Base-by-base conservation (phyloP, 208 protist species). In the Crithidia bombi region DNA sequence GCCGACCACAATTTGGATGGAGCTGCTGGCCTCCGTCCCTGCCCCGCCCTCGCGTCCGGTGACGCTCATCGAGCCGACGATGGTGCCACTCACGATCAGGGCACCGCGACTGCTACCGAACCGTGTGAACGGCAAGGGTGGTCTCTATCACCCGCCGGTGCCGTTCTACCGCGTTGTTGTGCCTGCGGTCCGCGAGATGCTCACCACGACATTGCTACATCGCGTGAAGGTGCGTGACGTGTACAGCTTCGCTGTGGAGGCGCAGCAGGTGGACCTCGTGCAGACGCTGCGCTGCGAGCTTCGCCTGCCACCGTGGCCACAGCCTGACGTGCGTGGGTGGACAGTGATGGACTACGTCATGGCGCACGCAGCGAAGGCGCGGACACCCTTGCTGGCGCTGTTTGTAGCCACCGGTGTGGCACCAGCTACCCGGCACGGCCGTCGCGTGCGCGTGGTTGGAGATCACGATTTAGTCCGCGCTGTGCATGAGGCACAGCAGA, bases 291-390 rank as follows among this genome's bases (percentile, higher is more conserved):
- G 80, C 21, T 75, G 73, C 65, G 77, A 71, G 23, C 63, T 92
- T 6, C 74, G 81, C 25, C 54, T 92, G 62, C 69, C 57, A 14
- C 85, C 86, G 43, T 94, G 89, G 89, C 35, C 74, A 28, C 65
- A 74, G n/a, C 41, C 75, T 14, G 83, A 91, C 65, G 19, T 87
- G 23, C 78, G 84, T 5, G 90, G 86, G 51, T 90, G 81, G 77
- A 92, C 77, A n/a, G 78, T 86, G 10, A 79, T 69, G 32, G 90
- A 95, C 69, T 92, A 92, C 67, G 90, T 81, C 14, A 62, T 76
- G 54, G 49, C 57, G 19, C 71, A 43, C 46, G 51, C 78, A 21
- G 52, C 61, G 51, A 52, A 38, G 17, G 35, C 44, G 44, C 49
- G 69, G 19, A 46, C 38, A 5, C 44, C 66, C 15, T 62, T 83